Base-by-base conservation (phyloP, 1,139 yeast species). In the Blastobotrys aristatus region DNA sequence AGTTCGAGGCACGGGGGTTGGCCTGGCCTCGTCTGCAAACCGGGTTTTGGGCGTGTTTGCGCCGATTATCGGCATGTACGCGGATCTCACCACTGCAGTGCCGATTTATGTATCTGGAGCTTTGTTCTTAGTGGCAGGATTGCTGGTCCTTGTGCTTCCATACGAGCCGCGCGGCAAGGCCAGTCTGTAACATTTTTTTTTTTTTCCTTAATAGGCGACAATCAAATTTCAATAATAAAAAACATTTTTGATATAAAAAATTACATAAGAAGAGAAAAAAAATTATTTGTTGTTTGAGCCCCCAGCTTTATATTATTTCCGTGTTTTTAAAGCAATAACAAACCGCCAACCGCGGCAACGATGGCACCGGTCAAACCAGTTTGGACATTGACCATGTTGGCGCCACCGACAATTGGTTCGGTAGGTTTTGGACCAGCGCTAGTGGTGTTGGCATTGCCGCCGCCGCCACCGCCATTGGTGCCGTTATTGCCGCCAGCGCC, bases 81-180 rank as follows among this genome's bases (percentile, higher is more conserved):
- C 72, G 43, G 56, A 67, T 42, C 66, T 76, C 10, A 63, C 66
- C 11, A 67, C 79, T 4, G 50, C 73, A 11, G 74, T 72, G 30
- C 82, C 83, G 2, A 75, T 79, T 46, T 78, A 77, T 73, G 77
- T 77, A n/a, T 73, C 79, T 63, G 84, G 82, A 27, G 79, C 78
- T 0, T 63, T 73, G 51, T 73, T 61, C 29, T 77, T 79, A 3
- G 62, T 62, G 7, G 61, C 74, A 39, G 76, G 73, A 46, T 70
- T 60, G 26, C 77, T 79, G 7, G 61, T 63, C 4, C 57, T 74
- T 40, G 55, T 66, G 36, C 63, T 76, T 44, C 81, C 80, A 1
- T 76, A 69, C 51, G 81, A 76, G 54, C 51, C 55, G 17, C 47
- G 57, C 3, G 59, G 59, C 18, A 50, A 42, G 29, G 49, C 54